Conservation (phyloP, 805 yeast genomes). For the Suhomyces pyralidae region DNA sequence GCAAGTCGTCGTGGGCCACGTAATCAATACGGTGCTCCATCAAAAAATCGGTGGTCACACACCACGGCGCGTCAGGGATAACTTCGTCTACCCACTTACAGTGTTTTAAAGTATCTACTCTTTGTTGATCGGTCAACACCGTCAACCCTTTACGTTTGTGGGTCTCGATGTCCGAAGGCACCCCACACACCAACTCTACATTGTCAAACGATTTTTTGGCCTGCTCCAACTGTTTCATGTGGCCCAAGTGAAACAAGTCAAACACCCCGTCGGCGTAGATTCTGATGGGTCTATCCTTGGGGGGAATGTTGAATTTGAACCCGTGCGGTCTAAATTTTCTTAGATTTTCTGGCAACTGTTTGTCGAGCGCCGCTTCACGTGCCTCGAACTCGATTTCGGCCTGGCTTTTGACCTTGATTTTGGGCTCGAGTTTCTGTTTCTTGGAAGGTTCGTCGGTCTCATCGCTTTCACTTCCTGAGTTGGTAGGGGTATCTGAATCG, state of each 20-base stretch:
- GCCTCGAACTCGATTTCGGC: slow-evolving; percentile 34
- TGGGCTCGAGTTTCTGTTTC: slow-evolving; percentile 16
- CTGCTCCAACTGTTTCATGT: slow-evolving; percentile 96
- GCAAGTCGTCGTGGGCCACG: slow-evolving; percentile 96
- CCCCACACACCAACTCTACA: slow-evolving; percentile 82
- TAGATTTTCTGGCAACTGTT: slow-evolving; percentile 61
- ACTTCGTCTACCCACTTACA: slow-evolving; percentile 99
- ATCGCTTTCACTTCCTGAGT: slow-evolving; percentile 16
- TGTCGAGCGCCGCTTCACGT: slow-evolving; percentile 61
- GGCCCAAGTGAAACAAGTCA: slow-evolving; percentile 94
- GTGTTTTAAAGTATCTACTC: slow-evolving; percentile 87
- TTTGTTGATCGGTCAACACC: slow-evolving; percentile 81
- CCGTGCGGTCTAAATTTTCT: slow-evolving; percentile 81
- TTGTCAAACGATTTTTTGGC: slow-evolving; percentile 89
- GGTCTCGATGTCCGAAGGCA: slow-evolving; percentile 86
- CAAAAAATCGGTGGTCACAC: slow-evolving; percentile 79
- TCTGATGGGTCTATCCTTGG: slow-evolving; percentile 79
- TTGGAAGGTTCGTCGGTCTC: slow-evolving; percentile 11
- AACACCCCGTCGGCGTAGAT: slow-evolving; percentile 99
- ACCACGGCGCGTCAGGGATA: slow-evolving; percentile 93
- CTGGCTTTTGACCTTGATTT: slow-evolving; percentile 20
- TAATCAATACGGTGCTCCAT: slow-evolving; percentile 81
- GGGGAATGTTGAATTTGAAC: slow-evolving; percentile 75
- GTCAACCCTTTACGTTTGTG: slow-evolving; percentile 92
- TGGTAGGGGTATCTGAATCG: slow-evolving; percentile 14